A percentile compares a stretch with the other conserved stretches of the same genome.
Evolutionary conservation across 2,329 filamentous ascomycete species (phyloP).

Genomic region (Ascochyta rabiei): DNA sequence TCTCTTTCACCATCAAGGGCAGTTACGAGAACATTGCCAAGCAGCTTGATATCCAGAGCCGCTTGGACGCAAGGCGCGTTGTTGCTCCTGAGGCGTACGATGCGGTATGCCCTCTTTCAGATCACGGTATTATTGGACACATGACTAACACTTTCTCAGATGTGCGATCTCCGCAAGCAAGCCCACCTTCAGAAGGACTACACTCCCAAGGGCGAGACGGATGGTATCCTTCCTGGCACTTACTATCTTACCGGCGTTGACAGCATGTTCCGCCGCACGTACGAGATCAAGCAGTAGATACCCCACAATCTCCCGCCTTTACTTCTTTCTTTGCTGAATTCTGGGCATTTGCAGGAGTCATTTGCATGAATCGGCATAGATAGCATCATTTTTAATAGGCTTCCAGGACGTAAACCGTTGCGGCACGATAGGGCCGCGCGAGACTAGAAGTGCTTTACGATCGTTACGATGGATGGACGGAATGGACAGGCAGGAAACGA

Average conservation of each 20-base stretch:
- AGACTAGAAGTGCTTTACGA: slow-evolving; percentile 9
- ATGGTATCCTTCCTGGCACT: slow-evolving; percentile 54
- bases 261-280: slow-evolving; percentile 58
- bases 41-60: slow-evolving; percentile 55
- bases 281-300: slow-evolving; percentile 56
- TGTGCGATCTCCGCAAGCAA: slow-evolving; percentile 59
- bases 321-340: slow-evolving; percentile 39
- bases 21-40: slow-evolving; percentile 54
- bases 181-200: slow-evolving; percentile 59
- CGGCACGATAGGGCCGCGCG: not conserved
- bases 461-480: slow-evolving; percentile 14
- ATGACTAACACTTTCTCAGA: slow-evolving; percentile 46
- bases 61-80: slow-evolving; percentile 53
- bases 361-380: slow-evolving; percentile 36
- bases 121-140: slow-evolving; percentile 12
- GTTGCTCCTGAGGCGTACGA: slow-evolving; percentile 58
- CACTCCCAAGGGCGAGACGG: slow-evolving; percentile 52
- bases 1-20: slow-evolving; percentile 56
- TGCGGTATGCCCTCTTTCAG: slow-evolving; percentile 41
- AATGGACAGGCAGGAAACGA: slow-evolving; percentile 2
- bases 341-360: slow-evolving; percentile 47
- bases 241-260: slow-evolving; percentile 60
- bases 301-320: slow-evolving; percentile 20
- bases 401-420: slow-evolving; percentile 11
- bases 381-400: slow-evolving; percentile 28